Evolutionary conservation across 2,329 filamentous ascomycete genomes (phyloP), one percentile per base, ranked within the genome.

Genomic region (Setomelanomma holmii): DNA sequence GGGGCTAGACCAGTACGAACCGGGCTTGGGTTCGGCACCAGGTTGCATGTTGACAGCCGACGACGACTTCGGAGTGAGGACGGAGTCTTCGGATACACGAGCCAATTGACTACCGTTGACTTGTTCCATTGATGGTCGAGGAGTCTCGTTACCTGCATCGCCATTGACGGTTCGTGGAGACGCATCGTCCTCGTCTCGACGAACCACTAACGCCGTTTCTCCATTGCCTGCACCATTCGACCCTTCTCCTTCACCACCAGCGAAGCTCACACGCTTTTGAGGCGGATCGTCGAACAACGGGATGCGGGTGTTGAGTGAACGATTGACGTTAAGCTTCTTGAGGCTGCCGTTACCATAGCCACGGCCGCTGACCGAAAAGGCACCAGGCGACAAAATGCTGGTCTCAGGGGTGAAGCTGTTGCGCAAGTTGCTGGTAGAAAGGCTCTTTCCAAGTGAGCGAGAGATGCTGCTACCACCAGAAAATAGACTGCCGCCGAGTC

Each of bases 301-400:
- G 20, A 78, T 79, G 64, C 91, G 69, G 7, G 64, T 89, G 51
- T 84, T 92, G 71, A 99, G 82, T 61, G 88, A 89, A 58, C 91
- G 88, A 76, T 97, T 96, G 72, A 99, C 97, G 46, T 93, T 89
- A 50, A 99, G 84, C 74, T 92, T 93, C 79, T 97, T 97, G 63
- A 96, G 85, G 69, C 84, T 90, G 34, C 73, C 72, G 17, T 64
- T 69, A 14, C 64, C 67, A 42, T 68, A 74, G 22, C 64, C 60
- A 27, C 71, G 71, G 45, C 68, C 67, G 30, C 85, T 88, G 21
- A 88, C 82, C 2, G 90, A 90, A 73, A 97, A 93, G 2, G 92
- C 91, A 33, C 91, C 91, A 0, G 93, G 92, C 1, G 90, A 85
- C 22, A 97, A 80, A 50, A 97, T 89, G 73, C 91, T 96, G 60